Evolutionary conservation across 2,329 filamentous ascomycete genomes (phyloP).

Genomic region (Diaporthe longicolla): DNA sequence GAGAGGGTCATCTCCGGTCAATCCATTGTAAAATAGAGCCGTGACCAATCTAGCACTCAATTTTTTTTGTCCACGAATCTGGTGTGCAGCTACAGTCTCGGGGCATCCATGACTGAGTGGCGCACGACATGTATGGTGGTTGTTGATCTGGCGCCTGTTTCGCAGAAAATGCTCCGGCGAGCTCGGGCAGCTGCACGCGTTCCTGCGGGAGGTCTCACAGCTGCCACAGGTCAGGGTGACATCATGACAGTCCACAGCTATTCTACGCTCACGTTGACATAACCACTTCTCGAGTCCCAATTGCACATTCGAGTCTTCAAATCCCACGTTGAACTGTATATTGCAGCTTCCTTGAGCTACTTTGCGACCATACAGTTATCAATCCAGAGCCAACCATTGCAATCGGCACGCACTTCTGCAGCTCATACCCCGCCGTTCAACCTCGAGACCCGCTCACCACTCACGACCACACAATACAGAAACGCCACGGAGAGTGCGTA

Average conservation of each 20-base stretch:
- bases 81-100: not conserved
- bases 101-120: not conserved
- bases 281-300: constrained; percentile 1
- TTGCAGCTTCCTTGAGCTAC: not conserved
- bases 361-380: not conserved
- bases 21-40: constrained; percentile 75
- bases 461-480: not conserved
- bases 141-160: not conserved
- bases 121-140: not conserved
- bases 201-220: not conserved
- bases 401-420: not conserved
- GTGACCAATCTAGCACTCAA: constrained; percentile 73
- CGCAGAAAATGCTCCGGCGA: constrained; percentile 11
- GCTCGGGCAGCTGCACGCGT: not conserved
- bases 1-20: constrained; percentile 62
- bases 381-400: not conserved
- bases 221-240: constrained; percentile 21
- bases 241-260: constrained; percentile 31
- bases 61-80: constrained; percentile 68
- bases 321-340: not conserved
- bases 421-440: constrained; percentile 1
- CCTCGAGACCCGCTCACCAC: not conserved
- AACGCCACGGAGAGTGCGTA: too few relatives aligned
- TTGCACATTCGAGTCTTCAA: not conserved
- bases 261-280: constrained; percentile 18